Conservation (phyloP, 2,329 filamentous ascomycete genomes). For the Lachnellula cervina region DNA sequence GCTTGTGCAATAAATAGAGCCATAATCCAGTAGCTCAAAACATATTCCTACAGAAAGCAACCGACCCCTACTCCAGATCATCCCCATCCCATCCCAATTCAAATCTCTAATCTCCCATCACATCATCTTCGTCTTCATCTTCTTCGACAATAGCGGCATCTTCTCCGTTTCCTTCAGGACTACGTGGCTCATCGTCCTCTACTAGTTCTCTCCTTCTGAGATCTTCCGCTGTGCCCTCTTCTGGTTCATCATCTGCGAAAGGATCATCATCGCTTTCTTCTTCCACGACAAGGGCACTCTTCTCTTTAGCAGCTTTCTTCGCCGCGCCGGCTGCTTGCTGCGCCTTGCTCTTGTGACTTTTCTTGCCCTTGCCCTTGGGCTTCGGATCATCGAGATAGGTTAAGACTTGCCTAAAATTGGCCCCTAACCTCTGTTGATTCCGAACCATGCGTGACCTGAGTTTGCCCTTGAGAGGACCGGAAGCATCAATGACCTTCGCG, state of each 20-base stretch:
- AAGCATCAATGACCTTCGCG: slow-evolving; percentile 67
- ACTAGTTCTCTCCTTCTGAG: slow-evolving; percentile 50
- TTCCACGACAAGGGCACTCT: slow-evolving; percentile 28
- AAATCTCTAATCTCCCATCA: slow-evolving; percentile 38
- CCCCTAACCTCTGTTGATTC: slow-evolving; percentile 75
- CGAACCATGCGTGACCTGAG: slow-evolving; percentile 68
- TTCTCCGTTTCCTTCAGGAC: slow-evolving; percentile 37
- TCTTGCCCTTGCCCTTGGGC: slow-evolving; percentile 37
- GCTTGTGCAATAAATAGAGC: neutral
- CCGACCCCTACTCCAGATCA: slow-evolving; percentile 5
- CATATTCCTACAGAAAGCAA: neutral
- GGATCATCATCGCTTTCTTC: slow-evolving; percentile 34
- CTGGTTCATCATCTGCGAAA: slow-evolving; percentile 46
- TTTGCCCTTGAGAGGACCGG: slow-evolving; percentile 54
- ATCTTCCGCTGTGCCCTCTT: slow-evolving; percentile 57
- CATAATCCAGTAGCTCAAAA: neutral
- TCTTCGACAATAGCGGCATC: slow-evolving; percentile 27
- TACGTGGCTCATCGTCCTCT: slow-evolving; percentile 41
- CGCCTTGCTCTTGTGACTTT: slow-evolving; percentile 34
- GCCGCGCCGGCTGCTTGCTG: slow-evolving; percentile 39
- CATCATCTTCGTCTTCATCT: slow-evolving; percentile 32
- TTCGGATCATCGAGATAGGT: slow-evolving; percentile 71
- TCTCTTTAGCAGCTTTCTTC: slow-evolving; percentile 38
- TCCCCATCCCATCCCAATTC: slow-evolving; percentile 1
- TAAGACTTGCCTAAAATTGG: slow-evolving; percentile 81